Conservation (phyloP, 768 basidiomycete species). For the Infundibulicybe gibba region DNA sequence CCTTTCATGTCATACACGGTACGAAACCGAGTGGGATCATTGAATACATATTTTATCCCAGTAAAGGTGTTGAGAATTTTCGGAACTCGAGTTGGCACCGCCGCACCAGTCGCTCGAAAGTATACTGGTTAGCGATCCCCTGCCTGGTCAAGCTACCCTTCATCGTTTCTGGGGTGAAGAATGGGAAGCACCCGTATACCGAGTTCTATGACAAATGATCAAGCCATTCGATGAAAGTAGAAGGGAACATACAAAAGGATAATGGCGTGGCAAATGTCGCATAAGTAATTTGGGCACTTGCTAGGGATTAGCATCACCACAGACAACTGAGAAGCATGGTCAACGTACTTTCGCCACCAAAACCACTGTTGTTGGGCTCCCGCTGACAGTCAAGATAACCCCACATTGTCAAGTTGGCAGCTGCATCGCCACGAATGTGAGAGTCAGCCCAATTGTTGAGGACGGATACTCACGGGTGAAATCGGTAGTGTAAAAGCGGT, state of each 20-base stretch:
- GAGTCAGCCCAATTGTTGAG: no score
- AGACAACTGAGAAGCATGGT: not conserved
- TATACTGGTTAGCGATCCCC: slow-evolving; percentile 30
- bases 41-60: slow-evolving; percentile 26
- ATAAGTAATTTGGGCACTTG: slow-evolving; percentile 41
- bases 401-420: slow-evolving; percentile 44
- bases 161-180: no score
- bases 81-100: slow-evolving; percentile 17
- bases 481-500: no score
- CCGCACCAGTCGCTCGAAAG: slow-evolving; percentile 35
- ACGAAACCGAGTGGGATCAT: slow-evolving; percentile 27
- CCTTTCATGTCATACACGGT: slow-evolving; percentile 20
- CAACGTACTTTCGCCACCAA: slow-evolving; percentile 20
- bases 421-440: slow-evolving; percentile 7
- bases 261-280: no score
- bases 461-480: no score
- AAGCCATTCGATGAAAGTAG: not conserved
- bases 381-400: slow-evolving; percentile 46
- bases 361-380: slow-evolving; percentile 36
- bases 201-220: slow-evolving; percentile 39
- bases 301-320: not conserved
- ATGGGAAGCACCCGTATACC: slow-evolving; percentile 58
- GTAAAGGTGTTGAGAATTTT: slow-evolving; percentile 24
- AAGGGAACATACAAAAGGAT: no score
- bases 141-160: slow-evolving; percentile 32